A percentile compares a stretch with the other conserved stretches of the same genome.
Conservation (phyloP, 345 rosid species). For the Eucalyptus curtisii region DNA sequence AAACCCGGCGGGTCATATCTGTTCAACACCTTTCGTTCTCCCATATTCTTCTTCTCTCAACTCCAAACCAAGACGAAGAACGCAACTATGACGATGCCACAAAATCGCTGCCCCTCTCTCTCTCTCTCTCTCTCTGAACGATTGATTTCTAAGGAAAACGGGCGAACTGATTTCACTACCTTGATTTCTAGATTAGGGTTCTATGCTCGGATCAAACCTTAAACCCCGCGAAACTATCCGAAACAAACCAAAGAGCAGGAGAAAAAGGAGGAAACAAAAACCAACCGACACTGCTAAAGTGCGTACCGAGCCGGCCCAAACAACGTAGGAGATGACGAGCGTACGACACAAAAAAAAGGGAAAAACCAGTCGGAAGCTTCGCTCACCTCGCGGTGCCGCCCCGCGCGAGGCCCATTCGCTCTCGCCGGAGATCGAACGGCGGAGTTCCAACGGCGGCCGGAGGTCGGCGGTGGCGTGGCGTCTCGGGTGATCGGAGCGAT, state of each 20-base stretch:
- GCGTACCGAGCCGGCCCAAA: too few species aligned
- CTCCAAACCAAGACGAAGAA: background rate
- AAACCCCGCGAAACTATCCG: background rate
- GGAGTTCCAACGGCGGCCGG: too few species aligned
- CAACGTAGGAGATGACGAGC: too few species aligned
- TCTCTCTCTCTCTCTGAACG: background rate
- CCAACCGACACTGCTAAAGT: too few species aligned
- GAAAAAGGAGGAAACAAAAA: too few species aligned
- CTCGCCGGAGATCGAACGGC: too few species aligned
- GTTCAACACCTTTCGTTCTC: constrained; percentile 82
- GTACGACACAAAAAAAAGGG: accelerated
- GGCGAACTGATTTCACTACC: background rate
- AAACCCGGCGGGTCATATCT: constrained; percentile 88
- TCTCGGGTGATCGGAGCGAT: too few species aligned
- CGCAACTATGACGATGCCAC: background rate
- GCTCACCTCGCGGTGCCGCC: too few species aligned
- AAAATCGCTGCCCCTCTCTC: background rate
- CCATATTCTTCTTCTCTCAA: constrained; percentile 15
- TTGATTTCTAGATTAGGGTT: background rate
- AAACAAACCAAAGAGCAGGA: too few species aligned
- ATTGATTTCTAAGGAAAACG: background rate
- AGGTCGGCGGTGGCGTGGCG: too few species aligned
- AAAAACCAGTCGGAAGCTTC: too few species aligned
- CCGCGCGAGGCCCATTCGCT: too few species aligned
- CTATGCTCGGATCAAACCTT: background rate